A percentile compares a stretch with the other conserved stretches of the same genome.
phyloP scores from a whole-genome alignment of 768 basidiomycete species.

The Rhizopogon roseolus region DNA sequence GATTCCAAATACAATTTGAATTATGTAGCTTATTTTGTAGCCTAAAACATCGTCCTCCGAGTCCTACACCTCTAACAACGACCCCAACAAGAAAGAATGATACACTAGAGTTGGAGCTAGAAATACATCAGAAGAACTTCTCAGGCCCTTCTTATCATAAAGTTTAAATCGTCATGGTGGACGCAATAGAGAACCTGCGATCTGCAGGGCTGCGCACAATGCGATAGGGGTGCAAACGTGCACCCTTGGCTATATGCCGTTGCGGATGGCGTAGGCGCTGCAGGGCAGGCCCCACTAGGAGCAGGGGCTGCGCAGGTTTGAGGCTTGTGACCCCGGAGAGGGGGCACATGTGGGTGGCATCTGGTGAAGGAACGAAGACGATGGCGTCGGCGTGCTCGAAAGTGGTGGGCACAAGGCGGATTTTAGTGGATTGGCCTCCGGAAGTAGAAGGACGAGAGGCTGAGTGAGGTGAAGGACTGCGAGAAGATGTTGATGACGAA shows the following conservation, averaged over 20 bases:
- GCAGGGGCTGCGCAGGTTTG: slow-evolving; percentile 23
- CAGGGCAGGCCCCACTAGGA: slow-evolving; percentile 48
- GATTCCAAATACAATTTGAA: not conserved
- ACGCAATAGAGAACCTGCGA: slow-evolving; percentile 3
- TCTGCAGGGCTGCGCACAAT: slow-evolving; percentile 25
- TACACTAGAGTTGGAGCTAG: slow-evolving; percentile 9
- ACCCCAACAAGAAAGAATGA: slow-evolving; percentile 3
- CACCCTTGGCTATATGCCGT: slow-evolving; percentile 37
- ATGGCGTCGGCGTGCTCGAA: slow-evolving; percentile 51
- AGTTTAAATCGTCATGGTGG: not conserved
- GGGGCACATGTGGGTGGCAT: slow-evolving; percentile 15
- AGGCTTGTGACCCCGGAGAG: slow-evolving; percentile 3
- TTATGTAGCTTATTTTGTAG: not conserved
- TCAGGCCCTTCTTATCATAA: not conserved
- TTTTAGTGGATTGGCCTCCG: slow-evolving; percentile 15
- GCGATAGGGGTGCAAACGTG: slow-evolving; percentile 55
- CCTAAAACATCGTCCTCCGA: not conserved
- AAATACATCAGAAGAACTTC: slow-evolving; percentile 11
- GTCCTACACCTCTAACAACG: slow-evolving; percentile 1
- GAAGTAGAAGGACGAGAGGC: slow-evolving; percentile 4
- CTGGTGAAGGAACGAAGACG: slow-evolving; percentile 36
- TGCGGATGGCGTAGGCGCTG: slow-evolving; percentile 40
- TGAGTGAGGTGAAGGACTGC: slow-evolving; percentile 27
- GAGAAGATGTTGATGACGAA: slow-evolving; percentile 36
- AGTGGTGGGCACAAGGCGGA: slow-evolving; percentile 45